These are phyloP conservation scores for Rachicladosporium sp. DNA, from an alignment of 2,329 filamentous ascomycete genomes.

Conservation along the genomic window DNA sequence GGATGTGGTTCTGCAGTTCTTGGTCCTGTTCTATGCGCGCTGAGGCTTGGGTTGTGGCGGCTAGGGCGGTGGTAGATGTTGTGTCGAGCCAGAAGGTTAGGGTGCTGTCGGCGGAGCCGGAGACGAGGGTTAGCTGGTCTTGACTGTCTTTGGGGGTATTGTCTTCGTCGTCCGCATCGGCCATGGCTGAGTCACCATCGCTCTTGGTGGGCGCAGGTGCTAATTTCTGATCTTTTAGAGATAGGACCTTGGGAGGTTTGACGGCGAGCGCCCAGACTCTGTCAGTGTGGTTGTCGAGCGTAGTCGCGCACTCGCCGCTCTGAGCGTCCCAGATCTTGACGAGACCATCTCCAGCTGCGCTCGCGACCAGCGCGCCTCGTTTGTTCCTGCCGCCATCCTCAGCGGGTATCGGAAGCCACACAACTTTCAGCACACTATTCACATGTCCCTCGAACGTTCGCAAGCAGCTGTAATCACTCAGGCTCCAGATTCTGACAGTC, in stretches of 20 bases:
- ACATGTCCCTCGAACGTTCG: constrained; percentile 93
- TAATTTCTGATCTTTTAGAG: constrained; percentile 5
- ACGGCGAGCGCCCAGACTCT: constrained; percentile 83
- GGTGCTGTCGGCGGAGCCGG: constrained; percentile 82
- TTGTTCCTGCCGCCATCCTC: constrained; percentile 4
- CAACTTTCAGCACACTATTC: constrained; percentile 85
- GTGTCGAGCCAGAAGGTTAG: constrained; percentile 95
- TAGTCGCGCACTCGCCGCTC: constrained; percentile 72
- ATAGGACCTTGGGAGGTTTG: constrained; percentile 37
- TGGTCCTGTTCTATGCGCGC: constrained; percentile 89
- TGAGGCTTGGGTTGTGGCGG: constrained; percentile 59
- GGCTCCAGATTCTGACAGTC: constrained; percentile 87
- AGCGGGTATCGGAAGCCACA: constrained; percentile 56
- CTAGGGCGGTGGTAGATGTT: constrained; percentile 64
- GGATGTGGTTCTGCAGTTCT: constrained; percentile 83
- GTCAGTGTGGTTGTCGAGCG: constrained; percentile 93
- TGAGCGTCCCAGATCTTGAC: constrained; percentile 94
- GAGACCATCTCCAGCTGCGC: constrained; percentile 82
- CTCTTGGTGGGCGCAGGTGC: constrained; percentile 9
- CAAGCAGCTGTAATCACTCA: constrained; percentile 83
- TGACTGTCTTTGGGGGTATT: constrained; percentile 5
- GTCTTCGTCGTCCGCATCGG: constrained; percentile 20
- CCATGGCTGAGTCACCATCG: constrained; percentile 13
- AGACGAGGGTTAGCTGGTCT: constrained; percentile 46
- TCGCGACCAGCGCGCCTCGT: constrained; percentile 60